Conservation (phyloP, 208 protist genomes). For the Leptomonas pyrrhocoris region DNA sequence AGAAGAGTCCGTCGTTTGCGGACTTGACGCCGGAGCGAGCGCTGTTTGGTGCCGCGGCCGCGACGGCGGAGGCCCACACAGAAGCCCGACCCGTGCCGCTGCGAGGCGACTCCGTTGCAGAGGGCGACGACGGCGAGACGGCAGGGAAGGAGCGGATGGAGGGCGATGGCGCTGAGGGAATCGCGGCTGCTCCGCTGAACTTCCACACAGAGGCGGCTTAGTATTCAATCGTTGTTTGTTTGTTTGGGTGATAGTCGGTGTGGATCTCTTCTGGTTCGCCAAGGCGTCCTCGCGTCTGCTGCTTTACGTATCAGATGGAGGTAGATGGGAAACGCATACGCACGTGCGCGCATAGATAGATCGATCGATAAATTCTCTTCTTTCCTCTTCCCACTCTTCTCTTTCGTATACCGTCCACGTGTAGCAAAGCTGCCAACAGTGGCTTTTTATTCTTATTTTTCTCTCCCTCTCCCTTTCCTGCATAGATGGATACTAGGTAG, state of each 20-base stretch:
- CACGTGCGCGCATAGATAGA: slow-evolving; percentile 9
- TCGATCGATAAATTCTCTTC: no score
- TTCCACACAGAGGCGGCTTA: slow-evolving; percentile 6
- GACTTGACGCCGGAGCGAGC: slow-evolving; percentile 16
- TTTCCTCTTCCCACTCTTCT: not conserved
- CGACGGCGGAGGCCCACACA: slow-evolving; percentile 3
- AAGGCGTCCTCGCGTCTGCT: not conserved
- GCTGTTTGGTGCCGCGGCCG: slow-evolving; percentile 10
- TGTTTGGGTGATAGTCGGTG: no score
- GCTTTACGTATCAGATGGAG: not conserved
- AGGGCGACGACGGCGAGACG: not conserved
- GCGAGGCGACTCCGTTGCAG: not conserved
- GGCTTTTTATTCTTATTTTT: not conserved
- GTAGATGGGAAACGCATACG: not conserved
- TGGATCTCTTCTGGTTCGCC: not conserved
- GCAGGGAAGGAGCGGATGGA: not conserved
- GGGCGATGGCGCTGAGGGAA: not conserved
- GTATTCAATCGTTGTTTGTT: not conserved
- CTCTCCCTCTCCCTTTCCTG: not conserved
- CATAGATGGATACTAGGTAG: no score
- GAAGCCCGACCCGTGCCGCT: slow-evolving; percentile 13
- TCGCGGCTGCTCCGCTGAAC: not conserved
- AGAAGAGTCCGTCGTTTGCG: slow-evolving; percentile 10
- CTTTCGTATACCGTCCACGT: not conserved
- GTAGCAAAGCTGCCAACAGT: not conserved